A percentile compares a stretch with the other conserved stretches of the same genome.
Evolutionary conservation across 2,329 filamentous ascomycete genomes (phyloP).

Genomic region (Ceratocystis ficicola): DNA sequence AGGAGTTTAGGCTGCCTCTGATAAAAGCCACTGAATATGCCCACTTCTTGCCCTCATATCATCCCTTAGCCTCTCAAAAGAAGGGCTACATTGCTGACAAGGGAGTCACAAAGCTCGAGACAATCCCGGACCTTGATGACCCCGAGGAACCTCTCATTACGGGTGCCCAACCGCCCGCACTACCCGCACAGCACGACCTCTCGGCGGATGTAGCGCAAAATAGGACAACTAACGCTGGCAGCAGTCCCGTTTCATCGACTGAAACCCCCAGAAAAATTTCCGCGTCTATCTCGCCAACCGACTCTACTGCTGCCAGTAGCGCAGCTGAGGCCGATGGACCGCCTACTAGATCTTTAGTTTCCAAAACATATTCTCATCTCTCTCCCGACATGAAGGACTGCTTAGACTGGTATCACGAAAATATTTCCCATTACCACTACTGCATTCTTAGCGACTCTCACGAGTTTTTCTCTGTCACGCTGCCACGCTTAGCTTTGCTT

Average conservation of each 20-base stretch:
- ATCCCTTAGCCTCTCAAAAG: background rate
- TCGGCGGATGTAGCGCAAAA: slow-evolving; percentile 16
- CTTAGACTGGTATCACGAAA: slow-evolving; percentile 63
- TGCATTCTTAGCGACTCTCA: slow-evolving; percentile 58
- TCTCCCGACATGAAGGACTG: slow-evolving; percentile 64
- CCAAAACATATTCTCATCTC: slow-evolving; percentile 43
- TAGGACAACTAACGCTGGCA: slow-evolving; percentile 26
- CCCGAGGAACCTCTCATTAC: background rate
- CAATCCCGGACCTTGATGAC: slow-evolving; percentile 47
- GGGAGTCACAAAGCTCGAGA: slow-evolving; percentile 35
- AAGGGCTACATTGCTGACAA: slow-evolving; percentile 10
- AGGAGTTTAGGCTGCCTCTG: slow-evolving; percentile 23
- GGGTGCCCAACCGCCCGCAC: background rate
- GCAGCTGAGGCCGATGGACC: slow-evolving; percentile 14
- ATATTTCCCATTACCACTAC: slow-evolving; percentile 74
- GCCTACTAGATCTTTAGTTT: background rate
- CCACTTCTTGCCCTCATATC: background rate
- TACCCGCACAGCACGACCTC: slow-evolving; percentile 25
- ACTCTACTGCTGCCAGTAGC: slow-evolving; percentile 17
- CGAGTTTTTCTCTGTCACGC: slow-evolving; percentile 59
- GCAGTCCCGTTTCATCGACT: slow-evolving; percentile 31
- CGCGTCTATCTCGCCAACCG: slow-evolving; percentile 12
- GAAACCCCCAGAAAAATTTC: slow-evolving; percentile 9
- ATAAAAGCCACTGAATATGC: background rate
- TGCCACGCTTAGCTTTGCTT: slow-evolving; percentile 59